Evolutionary conservation across 257 asterid genomes (phyloP), one percentile per base, ranked within the genome.

Genomic region (Penstemon eatonii): DNA sequence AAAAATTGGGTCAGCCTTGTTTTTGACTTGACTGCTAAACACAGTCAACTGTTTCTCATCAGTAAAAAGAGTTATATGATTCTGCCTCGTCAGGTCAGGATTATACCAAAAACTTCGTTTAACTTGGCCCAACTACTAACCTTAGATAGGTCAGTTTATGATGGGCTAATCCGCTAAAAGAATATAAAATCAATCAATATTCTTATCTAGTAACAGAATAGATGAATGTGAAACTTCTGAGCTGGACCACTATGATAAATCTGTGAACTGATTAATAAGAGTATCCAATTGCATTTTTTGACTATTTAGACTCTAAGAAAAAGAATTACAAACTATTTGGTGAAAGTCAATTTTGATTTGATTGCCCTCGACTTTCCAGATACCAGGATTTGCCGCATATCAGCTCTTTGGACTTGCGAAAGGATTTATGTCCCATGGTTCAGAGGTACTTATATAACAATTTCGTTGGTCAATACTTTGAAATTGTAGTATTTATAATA

Each of bases 361-460:
- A 37, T 44, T 65, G 6, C 44, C 54, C 37, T n/a, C 56, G 74
- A 56, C 55, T 73, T 47, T 71, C 44, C 84, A 92, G 98, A 90
- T 92, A 58, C 98, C 98, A 8, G 96, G 84, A 33, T 93, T 90
- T 62, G 96, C 95, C 3, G 95, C 87, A 4, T 93, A 93, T 82
- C 81, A 88, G 54, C 89, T 89, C 47, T 93, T 81, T 4, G 96
- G 96, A 70, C 83, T 93, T 69, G 79, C 84, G 65, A 93, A 74
- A 81, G 97, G 96, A 12, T 84, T 90, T 80, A 18, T 93, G 73
- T 77, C 96, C 3, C 76, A 66, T 47, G 96, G 96, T 61, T 68
- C 89, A 50, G 96, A 90, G 95, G 97, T 93, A 80, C 40, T 41
- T 66, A 2, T 25, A 1, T 25, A 25, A 1, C 33, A 25, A 25